These are phyloP conservation scores for Litchi chinensis DNA, from an alignment of 345 rosid genomes.

Conservation along the genomic window DNA sequence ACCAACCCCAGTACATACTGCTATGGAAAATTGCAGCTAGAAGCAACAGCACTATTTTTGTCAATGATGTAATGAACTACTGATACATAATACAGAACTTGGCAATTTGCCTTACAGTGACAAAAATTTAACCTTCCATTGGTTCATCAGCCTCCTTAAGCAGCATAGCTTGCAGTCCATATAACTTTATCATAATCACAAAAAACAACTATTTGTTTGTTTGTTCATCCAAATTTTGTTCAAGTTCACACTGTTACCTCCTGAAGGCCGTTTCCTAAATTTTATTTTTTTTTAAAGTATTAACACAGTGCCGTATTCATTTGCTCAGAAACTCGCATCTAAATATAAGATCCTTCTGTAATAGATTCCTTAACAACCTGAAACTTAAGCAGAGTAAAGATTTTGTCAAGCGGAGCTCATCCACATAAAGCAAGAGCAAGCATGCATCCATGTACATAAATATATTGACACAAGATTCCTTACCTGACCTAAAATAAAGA, in stretches of 20 bases:
- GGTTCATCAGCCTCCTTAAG: neutral
- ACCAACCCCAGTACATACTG: no score
- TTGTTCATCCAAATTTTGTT: neutral
- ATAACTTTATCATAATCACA: neutral
- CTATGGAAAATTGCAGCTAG: no score
- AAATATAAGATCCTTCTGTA: neutral
- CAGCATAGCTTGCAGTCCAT: neutral
- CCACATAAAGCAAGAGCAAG: neutral
- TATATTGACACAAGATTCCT: no score
- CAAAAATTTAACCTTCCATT: neutral
- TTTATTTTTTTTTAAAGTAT: neutral
- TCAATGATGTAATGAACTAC: neutral
- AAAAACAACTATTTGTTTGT: slow-evolving; percentile 4
- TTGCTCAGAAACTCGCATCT: neutral
- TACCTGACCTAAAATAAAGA: slow-evolving; percentile 9
- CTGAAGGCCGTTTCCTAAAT: neutral
- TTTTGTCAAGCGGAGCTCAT: neutral
- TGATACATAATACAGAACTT: slow-evolving; percentile 15
- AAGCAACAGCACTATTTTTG: no score
- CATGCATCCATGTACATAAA: neutral
- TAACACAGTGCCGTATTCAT: neutral
- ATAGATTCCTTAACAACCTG: neutral
- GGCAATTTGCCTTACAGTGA: no score
- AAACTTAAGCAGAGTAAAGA: neutral
- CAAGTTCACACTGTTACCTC: neutral